phyloP scores from a whole-genome alignment of 163 green algal species.

The Chlorella variabilis region DNA sequence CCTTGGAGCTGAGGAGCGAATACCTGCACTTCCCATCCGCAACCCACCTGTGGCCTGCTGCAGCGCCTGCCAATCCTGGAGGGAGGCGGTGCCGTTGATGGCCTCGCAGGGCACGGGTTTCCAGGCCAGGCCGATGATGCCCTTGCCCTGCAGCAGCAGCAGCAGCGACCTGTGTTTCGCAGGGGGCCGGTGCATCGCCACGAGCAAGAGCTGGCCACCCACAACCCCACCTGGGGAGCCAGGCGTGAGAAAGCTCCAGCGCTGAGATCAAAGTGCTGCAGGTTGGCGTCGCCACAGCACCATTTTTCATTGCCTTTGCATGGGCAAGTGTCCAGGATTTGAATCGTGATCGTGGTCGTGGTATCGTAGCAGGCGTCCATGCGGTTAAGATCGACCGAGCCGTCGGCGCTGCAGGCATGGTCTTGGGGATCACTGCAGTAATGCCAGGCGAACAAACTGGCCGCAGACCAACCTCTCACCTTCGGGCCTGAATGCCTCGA shows the following conservation, averaged over 20 bases:
- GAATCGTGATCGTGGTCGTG: conserved; percentile 28
- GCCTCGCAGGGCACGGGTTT: conserved; percentile 37
- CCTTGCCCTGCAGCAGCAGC: conserved; percentile 26
- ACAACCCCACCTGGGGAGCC: conserved; percentile 9
- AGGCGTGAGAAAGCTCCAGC: conserved; percentile 32
- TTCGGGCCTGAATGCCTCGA: conserved; percentile 25
- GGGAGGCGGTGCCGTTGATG: neutral
- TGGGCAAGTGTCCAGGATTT: conserved; percentile 41
- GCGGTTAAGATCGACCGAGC: conserved; percentile 31
- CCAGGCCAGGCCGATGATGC: conserved; percentile 45
- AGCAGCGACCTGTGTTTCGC: neutral
- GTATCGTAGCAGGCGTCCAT: conserved; percentile 35
- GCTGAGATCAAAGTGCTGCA: conserved; percentile 16
- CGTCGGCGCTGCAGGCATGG: conserved; percentile 25
- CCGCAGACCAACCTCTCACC: neutral
- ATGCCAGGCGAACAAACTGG: neutral
- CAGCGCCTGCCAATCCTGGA: neutral
- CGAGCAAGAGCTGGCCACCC: neutral
- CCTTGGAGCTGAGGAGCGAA: neutral
- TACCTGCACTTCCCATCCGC: neutral
- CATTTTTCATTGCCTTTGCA: conserved; percentile 45
- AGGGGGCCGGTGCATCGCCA: neutral
- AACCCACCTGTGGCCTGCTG: conserved; percentile 6
- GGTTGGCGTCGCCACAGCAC: conserved; percentile 21
- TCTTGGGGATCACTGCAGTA: neutral